Evolutionary conservation across 2,329 filamentous ascomycete genomes (phyloP), one percentile per base, ranked within the genome.

Genomic region (Fusarium proliferatum): DNA sequence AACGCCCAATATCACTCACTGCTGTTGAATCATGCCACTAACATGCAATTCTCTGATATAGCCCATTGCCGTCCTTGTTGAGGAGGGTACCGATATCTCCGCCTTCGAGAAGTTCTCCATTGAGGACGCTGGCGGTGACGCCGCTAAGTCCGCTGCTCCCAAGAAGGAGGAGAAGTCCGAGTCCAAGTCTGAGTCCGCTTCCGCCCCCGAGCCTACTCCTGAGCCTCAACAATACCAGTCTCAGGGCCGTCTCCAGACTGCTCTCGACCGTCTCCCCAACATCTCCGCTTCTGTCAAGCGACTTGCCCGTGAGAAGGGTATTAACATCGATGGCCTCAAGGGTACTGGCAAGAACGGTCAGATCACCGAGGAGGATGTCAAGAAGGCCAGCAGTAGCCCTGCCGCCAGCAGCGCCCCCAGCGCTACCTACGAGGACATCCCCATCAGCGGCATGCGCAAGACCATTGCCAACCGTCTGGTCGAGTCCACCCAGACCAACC

Each of bases 21-120:
- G 28, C 23, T 52, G 36, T 55, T 59, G n/a, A 39, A 42, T 49
- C 55, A 51, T 64, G 41, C 57, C 58, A 52, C 75, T 71, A 39
- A 71, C 67, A 45, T 21, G 15, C 65, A 52, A 42, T 61, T 64
- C 48, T 43, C 49, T 65, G 38, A 55, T 61, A 56, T 79, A 99
- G 96, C 96, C 97, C 75, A 99, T 99, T 81, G 97, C 96, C 72
- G 90, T 99, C 74, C 89, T 98, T 81, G 93, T 98, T 75, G 96
- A 98, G 81, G 96, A 98, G 81, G 95, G 93, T 67, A 90, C 89
- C 83, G 96, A 99, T 82, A 87, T 97, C 75, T 88, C 92, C 57
- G 92, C 95, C 58, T 99, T 99, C 84, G 94, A 95, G 81, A 90
- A 90, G 73, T 99, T 98, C 87, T 92, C 91, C 75, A 84, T 96